Percentiles rank a stretch among this genome's conserved stretches.
Evolutionary conservation across 1,284 basidiomycete species (phyloP).

Genomic region (Gastroboletus turbinatus): DNA sequence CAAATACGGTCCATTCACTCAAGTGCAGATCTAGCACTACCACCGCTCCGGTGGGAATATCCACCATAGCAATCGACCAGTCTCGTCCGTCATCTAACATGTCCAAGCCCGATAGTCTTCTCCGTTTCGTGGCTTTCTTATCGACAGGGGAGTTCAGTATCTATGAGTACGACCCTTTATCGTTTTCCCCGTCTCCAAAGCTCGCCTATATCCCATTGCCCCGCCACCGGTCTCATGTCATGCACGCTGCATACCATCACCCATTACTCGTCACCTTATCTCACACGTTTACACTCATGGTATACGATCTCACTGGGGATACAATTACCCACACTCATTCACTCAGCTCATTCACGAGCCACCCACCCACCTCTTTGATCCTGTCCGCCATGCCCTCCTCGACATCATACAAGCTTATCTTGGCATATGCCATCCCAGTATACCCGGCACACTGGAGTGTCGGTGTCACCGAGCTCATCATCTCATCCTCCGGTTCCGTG

Average conservation of each 20-base stretch:
- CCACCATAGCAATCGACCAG: conserved; percentile 67
- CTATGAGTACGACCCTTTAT: conserved; percentile 49
- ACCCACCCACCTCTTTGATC: conserved; percentile 70
- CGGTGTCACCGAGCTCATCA: conserved; percentile 73
- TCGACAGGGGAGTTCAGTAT: conserved; percentile 67
- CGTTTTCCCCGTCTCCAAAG: conserved; percentile 41
- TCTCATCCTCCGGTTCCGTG: conserved; percentile 39
- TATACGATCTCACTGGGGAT: conserved; percentile 62
- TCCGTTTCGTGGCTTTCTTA: conserved; percentile 60
- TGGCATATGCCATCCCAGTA: conserved; percentile 73
- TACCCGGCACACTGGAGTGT: conserved; percentile 79
- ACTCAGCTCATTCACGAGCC: conserved; percentile 69
- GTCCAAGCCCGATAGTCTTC: conserved; percentile 23
- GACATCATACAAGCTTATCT: conserved; percentile 64
- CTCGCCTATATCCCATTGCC: conserved; percentile 50
- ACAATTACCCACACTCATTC: conserved; percentile 57
- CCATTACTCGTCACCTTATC: conserved; percentile 73
- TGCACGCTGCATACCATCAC: conserved; percentile 72
- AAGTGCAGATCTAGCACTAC: conserved; percentile 32
- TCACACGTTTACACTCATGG: conserved; percentile 58
- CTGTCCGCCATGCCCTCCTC: conserved; percentile 55
- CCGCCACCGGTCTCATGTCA: conserved; percentile 45
- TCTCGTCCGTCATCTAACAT: conserved; percentile 48
- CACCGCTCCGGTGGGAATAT: conserved; percentile 42
- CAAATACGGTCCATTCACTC: conserved; percentile 15